Conservation (phyloP, 108 stramenopile species). For the Nitzschia sp. region DNA sequence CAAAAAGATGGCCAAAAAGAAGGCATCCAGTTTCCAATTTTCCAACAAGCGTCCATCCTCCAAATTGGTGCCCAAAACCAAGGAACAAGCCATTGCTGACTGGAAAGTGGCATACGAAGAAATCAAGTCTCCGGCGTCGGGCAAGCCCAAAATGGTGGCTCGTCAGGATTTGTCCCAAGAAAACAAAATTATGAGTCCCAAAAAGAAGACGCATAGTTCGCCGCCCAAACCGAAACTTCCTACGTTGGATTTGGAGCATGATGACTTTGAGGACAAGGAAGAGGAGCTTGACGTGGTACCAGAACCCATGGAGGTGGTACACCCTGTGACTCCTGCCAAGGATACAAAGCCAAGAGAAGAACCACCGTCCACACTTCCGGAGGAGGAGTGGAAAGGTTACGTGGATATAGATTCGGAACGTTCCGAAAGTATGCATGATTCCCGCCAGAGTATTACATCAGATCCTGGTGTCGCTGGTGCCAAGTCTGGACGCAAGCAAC, state of each 20-base stretch:
- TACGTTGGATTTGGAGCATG: constrained; percentile 1
- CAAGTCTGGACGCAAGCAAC: neutral
- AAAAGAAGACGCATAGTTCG: constrained; percentile 14
- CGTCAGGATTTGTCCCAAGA: constrained; percentile 1
- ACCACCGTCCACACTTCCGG: neutral
- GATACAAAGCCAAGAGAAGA: constrained; percentile 4
- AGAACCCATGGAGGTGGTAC: neutral
- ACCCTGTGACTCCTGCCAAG: neutral
- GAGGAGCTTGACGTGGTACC: neutral
- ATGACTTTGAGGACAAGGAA: constrained; percentile 4
- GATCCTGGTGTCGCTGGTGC: neutral
- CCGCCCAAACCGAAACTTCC: neutral
- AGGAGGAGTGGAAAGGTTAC: constrained; percentile 3
- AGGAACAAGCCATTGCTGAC: neutral
- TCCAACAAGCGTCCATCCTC: constrained; percentile 8
- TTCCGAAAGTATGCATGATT: neutral
- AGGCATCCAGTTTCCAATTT: constrained; percentile 2
- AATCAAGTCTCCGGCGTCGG: constrained; percentile 14
- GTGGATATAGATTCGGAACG: constrained; percentile 6
- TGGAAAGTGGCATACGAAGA: constrained; percentile 17
- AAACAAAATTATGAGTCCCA: constrained; percentile 15
- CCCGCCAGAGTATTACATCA: too few relatives aligned
- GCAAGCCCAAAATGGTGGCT: constrained; percentile 9
- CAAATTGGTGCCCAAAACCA: neutral
- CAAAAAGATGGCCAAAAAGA: neutral